Evolutionary conservation across 2,329 filamentous ascomycete species (phyloP), one percentile per base, ranked within the genome.

Genomic region (Hypomyces perniciosus): DNA sequence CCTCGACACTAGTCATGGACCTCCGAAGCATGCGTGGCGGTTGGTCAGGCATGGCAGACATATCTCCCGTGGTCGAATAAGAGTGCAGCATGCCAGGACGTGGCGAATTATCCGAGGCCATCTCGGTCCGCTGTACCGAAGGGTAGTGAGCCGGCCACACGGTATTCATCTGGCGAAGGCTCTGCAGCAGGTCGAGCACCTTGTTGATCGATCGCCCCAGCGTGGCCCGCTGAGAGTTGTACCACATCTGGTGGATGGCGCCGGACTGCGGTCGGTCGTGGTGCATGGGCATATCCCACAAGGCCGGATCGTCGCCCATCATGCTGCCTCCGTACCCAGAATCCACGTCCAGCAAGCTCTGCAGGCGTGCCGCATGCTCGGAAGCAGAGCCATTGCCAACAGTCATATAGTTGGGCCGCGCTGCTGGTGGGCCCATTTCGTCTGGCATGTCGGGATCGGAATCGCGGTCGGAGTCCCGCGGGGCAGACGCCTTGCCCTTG

Each of bases 111-210:
- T 59, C 66, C 30, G 72, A 61, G 29, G 67, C 62, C 41, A 71
- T 60, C 54, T 80, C 77, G 33, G 80, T 65, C 56, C 83, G 77
- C 64, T 90, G 84, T 3, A 92, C 84, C 2, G 91, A 89, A 48
- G 93, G 93, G 66, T 99, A 99, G 65, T 95, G 88, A 31, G 91
- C 92, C 1, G 93, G 93, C 93, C 93, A 97, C 63, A 84, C 81
- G 10, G 85, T 74, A 63, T 99, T 99, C 79, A 89, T 93, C 56
- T 91, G 80, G 68, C 95, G 91, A 51, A 99, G 78, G 53, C 82
- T 83, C 66, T 86, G 85, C 57, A 99, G 72, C 2, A 90, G 82
- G 54, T 96, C 90, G 52, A 96, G 82, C 7, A 91, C 92, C 59
- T 84, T 83, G 62, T 85, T 88, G 64, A 99, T 96, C 10, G 90